Evolutionary conservation across 495 filamentous ascomycete species (phyloP).

Genomic region (Trichoderma orchidacearum): DNA sequence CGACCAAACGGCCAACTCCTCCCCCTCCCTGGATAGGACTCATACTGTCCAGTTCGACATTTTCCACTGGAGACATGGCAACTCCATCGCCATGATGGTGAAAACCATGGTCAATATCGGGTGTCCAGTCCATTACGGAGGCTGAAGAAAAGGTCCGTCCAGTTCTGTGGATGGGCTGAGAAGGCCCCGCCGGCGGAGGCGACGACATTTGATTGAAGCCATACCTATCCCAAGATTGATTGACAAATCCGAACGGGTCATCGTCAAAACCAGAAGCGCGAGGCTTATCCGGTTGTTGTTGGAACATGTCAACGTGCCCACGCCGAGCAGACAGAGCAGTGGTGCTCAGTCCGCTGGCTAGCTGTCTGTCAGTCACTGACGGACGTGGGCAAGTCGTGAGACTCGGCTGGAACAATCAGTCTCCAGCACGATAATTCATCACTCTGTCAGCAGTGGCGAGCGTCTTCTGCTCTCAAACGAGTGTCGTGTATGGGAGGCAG

Average conservation of each 20-base stretch:
- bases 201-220: neutral
- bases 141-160: neutral
- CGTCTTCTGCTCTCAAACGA: neutral
- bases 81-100: neutral
- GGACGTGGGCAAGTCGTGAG: neutral
- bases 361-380: neutral
- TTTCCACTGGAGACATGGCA: neutral
- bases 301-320: conserved; percentile 1
- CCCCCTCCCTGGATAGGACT: neutral
- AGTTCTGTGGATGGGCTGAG: neutral
- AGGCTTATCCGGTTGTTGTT: neutral
- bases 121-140: neutral
- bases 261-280: neutral
- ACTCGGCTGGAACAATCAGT: conserved; percentile 1
- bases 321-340: neutral
- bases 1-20: conserved; percentile 2
- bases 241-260: neutral
- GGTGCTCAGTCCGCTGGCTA: neutral
- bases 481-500: neutral
- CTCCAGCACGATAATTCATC: neutral
- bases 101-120: neutral
- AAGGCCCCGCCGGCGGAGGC: neutral
- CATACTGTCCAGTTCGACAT: neutral
- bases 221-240: neutral
- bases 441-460: neutral